A percentile compares a stretch with the other conserved stretches of the same genome.
Conservation (phyloP, 106 monocot species). For the Acanthochlamys bracteata region DNA sequence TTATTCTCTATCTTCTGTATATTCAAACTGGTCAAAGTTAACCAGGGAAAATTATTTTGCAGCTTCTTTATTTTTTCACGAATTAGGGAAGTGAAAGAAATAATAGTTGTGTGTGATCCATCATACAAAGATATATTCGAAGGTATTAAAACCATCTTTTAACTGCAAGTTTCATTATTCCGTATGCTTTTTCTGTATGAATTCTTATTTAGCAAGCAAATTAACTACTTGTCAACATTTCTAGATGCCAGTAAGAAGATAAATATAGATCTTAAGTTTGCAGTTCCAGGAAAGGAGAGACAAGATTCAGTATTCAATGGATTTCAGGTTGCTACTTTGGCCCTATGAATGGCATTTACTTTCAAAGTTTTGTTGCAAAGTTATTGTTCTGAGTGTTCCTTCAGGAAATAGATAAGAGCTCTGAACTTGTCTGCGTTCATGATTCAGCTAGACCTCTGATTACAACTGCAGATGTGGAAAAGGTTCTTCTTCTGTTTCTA, state of each 20-base stretch:
- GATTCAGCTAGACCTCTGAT: constrained; percentile 97
- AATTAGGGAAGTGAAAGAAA: constrained; percentile 88
- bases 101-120: constrained; percentile 95
- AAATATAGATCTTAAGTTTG: constrained; percentile 64
- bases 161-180: background rate
- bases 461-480: constrained; percentile 47
- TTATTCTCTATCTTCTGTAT: background rate
- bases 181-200: background rate
- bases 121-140: constrained; percentile 79
- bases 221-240: constrained; percentile 9
- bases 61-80: constrained; percentile 75
- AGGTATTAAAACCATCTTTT: constrained; percentile 32
- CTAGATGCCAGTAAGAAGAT: constrained; percentile 53
- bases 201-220: background rate
- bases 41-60: constrained; percentile 14
- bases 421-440: constrained; percentile 91
- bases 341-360: background rate
- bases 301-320: constrained; percentile 98
- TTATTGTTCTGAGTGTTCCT: background rate
- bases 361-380: too few relatives aligned
- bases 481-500: constrained; percentile 30
- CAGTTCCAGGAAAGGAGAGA: constrained; percentile 93
- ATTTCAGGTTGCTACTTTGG: constrained; percentile 55
- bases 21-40: background rate
- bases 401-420: constrained; percentile 82